Evolutionary conservation across 495 filamentous ascomycete genomes (phyloP), one percentile per base, ranked within the genome.

Genomic region (Aspergillus taichungensis): DNA sequence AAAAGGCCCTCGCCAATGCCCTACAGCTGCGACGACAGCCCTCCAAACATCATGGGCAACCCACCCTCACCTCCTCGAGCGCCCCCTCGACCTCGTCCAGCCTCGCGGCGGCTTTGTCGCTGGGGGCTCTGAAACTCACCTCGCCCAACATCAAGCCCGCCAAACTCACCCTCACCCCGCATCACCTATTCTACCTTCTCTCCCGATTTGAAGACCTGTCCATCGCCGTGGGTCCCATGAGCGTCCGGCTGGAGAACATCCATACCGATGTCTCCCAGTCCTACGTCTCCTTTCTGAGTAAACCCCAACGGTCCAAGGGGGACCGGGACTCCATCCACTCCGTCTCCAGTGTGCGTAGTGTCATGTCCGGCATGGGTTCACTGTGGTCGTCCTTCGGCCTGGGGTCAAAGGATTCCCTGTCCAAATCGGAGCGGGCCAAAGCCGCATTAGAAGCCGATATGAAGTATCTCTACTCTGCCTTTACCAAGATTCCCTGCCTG

Each of bases 401-500:
- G 13, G 79, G 79, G 32, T 79, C 82, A 11, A 80, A 83, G 55
- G 85, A 85, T 45, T 79, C 84, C 24, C 75, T 77, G 30, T 79
- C 86, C 54, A 88, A 87, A 55, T 82, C 78, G 18, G 92, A 94
- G 62, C 88, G 83, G 63, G 85, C 88, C 63, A 90, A 92, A 57
- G 82, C 84, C 29, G 86, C 87, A 27, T 61, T 91, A 40, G 80
- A 89, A 53, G 79, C 81, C 27, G 92, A 98, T 57, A 66, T 94
- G 38, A 95, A 88, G 63, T 97, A 98, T 61, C 75, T 98, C 7
- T 98, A 95, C 65, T 95, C 92, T 13, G 88, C 92, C 45, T 97
- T 97, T 64, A 98, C 92, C 57, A 98, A 98, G 68, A 94, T 97
- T 44, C 92, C 92, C 3, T 94, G 85, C 54, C 71, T 98, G 35